Percentiles rank a stretch among this genome's conserved stretches.
phyloP scores from a whole-genome alignment of 495 filamentous ascomycete species.

The Evernia prunastri region DNA sequence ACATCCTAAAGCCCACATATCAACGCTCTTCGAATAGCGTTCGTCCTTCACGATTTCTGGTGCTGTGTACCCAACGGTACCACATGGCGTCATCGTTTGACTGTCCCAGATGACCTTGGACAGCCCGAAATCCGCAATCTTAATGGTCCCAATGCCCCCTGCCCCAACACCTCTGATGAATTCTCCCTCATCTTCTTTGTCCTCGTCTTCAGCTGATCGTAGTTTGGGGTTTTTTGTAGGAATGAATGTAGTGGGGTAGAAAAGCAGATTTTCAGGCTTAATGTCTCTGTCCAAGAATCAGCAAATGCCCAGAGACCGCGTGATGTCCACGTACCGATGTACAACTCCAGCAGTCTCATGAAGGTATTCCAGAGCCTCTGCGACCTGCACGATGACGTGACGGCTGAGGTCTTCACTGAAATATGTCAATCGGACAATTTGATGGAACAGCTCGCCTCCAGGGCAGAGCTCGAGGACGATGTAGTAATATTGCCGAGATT shows the following conservation, averaged over 20 bases:
- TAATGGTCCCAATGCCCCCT: conserved; percentile 92
- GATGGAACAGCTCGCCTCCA: conserved; percentile 95
- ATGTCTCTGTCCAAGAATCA: conserved; percentile 66
- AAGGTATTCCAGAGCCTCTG: conserved; percentile 85
- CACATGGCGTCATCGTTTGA: conserved; percentile 98
- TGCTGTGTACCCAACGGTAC: conserved; percentile 97
- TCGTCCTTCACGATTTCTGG: conserved; percentile 99
- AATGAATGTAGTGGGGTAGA: conserved; percentile 75
- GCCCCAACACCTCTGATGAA: conserved; percentile 75
- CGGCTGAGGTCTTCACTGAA: conserved; percentile 94
- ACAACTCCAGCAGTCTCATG: conserved; percentile 94
- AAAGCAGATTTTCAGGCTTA: conserved; percentile 95
- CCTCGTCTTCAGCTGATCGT: conserved; percentile 78
- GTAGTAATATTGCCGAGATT: conserved; percentile 93
- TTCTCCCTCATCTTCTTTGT: conserved; percentile 95
- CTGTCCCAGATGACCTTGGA: conserved; percentile 98
- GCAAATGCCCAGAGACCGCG: conserved; percentile 5
- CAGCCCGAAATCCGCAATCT: conserved; percentile 95
- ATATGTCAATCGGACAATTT: conserved; percentile 96
- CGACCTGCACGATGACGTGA: conserved; percentile 91
- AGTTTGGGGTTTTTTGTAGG: conserved; percentile 76
- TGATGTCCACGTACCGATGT: conserved; percentile 67
- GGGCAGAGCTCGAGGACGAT: conserved; percentile 93
- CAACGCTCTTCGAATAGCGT: conserved; percentile 95
- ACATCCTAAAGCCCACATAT: conserved; percentile 98